Evolutionary conservation across 1,284 basidiomycete species (phyloP).

Genomic region (Gomphus bonarii): DNA sequence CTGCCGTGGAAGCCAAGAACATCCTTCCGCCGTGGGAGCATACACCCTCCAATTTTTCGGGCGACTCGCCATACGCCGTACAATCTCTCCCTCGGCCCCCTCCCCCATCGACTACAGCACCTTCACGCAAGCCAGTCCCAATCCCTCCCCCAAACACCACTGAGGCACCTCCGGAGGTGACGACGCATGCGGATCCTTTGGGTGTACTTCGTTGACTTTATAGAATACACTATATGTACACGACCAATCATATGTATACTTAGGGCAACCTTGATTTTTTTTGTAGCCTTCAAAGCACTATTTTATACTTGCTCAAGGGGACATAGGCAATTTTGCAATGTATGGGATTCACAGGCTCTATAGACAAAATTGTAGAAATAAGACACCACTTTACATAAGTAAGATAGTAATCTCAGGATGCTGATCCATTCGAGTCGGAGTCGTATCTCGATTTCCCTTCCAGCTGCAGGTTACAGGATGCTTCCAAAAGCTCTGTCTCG

Average conservation of each 20-base stretch:
- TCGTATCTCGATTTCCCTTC: background rate
- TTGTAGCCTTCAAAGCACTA: background rate
- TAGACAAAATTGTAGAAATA: no score
- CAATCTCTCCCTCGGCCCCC: constrained; percentile 12
- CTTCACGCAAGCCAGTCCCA: background rate
- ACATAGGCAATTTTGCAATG: no score
- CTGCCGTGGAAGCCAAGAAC: constrained; percentile 14
- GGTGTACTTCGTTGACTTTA: constrained; percentile 8
- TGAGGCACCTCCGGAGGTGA: constrained; percentile 9
- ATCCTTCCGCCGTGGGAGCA: constrained; percentile 15
- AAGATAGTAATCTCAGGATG: no score
- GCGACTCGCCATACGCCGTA: constrained; percentile 1
- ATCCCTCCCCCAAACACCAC: constrained; percentile 13
- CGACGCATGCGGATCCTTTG: constrained; percentile 9
- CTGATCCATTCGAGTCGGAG: no score
- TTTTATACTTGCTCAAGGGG: background rate
- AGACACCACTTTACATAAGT: no score
- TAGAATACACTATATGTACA: background rate
- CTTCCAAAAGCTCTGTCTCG: constrained; percentile 22
- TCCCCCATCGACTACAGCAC: constrained; percentile 9
- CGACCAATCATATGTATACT: background rate
- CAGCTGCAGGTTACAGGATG: constrained; percentile 15
- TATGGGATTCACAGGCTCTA: no score
- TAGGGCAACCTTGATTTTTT: background rate
- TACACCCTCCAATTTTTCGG: constrained; percentile 15